Evolutionary conservation across 352 stramenopile species (phyloP), one percentile per base, ranked within the genome.

Genomic region (Phytophthora uliginosa): DNA sequence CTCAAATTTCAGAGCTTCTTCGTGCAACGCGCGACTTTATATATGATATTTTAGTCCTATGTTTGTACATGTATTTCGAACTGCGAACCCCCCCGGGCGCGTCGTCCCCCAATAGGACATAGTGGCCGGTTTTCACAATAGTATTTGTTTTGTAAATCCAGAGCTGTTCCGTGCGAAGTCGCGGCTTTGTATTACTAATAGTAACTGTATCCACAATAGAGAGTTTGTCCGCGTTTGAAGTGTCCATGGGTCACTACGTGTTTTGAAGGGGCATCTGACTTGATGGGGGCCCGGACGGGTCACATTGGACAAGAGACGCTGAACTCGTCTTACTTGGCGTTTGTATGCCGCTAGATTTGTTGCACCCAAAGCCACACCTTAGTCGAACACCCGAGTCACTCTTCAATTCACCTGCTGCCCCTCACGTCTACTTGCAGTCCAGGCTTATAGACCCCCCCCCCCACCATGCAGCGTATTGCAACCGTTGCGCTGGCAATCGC

Each of bases 381-480:
- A 53, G 22, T 62, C 61, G 22, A 68, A 28, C 42, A 50, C 63
- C 58, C 54, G 47, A 7, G 13, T 45, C 69, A 80, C 66, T 81
- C 59, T 36, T 62, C 64, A 33, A 81, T 75, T 81, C 55, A 34
- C 65, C 24, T 66, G 34, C 56, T 40, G 7, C 38, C 73, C 13
- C 28, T 20, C 38, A 58, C 36, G 13, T 36, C 20, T 34, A 12
- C 48, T 17, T 56, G 22, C 50, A 34, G 15, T 56, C 50, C 22
- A 58, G 53, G 52, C 59, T 33, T 55, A 53, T 60, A 68, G 34
- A 2, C 24, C 31, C 28, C 26, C 20, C 6, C 10, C 15, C 42
- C n/a, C 52, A 63, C 12, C 12, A 79, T 83, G 69, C 53, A 62
- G 26, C 69, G 45, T 15, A 22, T 71, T 22, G 57, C 62, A 24